Base-by-base conservation (phyloP, 169 alveolate genomes). In the Eimeria maxima region DNA sequence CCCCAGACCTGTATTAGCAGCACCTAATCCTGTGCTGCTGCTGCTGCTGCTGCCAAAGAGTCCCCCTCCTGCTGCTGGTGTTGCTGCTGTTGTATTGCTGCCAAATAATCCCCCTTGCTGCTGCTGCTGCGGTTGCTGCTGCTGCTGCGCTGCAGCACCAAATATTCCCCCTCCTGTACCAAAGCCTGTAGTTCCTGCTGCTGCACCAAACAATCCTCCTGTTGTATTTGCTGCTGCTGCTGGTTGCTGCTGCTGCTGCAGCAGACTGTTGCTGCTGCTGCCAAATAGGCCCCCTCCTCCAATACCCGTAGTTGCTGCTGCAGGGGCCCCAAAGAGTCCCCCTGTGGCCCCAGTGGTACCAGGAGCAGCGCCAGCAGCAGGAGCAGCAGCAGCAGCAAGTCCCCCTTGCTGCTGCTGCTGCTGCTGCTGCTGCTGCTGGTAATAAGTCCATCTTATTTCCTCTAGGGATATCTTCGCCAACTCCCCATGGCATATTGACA, bases 281-380 rank as follows among this genome's bases (percentile, higher is more conserved):
- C 95, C 95, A 29, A 89, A 89, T 47, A 90, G 89, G 76, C 95
- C 95, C 80, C 95, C 95, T 22, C 74, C 71, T 22, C 73, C 88
- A 0, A 38, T n/a, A n/a, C n/a, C n/a, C 57, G 57, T 50, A 11
- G 18, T 11, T 50, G 57, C 57, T 50, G 57, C 57, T 50, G 57
- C 57, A 7, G 57, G 57, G 10, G 10, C 24, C 55, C 95, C 95
- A 24, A 91, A 91, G 47, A 91, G 91, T 47, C 95, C 95, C 44
- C 95, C 74, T 67, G 42, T 42, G 22, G 44, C 18, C 13, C 53
- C 83, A 2, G 76, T 33, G 33, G 27, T 47, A 33, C 47, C 57
- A 29, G 73, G 63, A 27, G 69, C 71, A 47, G 83, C 47, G 16
- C 45, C 6, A 11, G 69, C 83, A 24, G 87, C 65, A 38, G 47